Conservation (phyloP, 768 basidiomycete genomes). For the Boletus rubropictus region DNA sequence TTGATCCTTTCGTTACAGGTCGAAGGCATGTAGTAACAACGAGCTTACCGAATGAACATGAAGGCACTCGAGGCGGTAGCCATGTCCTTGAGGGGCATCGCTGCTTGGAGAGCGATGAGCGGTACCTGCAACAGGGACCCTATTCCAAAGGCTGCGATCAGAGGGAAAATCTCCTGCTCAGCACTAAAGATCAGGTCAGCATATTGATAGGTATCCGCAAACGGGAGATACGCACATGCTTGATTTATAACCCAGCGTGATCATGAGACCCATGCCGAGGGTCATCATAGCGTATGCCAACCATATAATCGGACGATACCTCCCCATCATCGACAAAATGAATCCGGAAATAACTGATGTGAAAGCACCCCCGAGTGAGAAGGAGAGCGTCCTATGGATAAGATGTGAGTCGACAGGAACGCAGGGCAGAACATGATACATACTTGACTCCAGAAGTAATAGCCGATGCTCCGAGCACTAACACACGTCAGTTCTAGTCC, state of each 20-base stretch:
- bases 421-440: constrained; percentile 5
- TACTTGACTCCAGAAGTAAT: constrained; percentile 64
- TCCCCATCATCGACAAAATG: constrained; percentile 49
- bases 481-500: constrained; percentile 4
- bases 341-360: constrained; percentile 54
- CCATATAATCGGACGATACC: constrained; percentile 63
- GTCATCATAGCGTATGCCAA: constrained; percentile 49
- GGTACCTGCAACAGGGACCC: constrained; percentile 66
- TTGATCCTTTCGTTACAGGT: background rate
- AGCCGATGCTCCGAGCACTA: constrained; percentile 65
- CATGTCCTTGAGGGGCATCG: constrained; percentile 86
- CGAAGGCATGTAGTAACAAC: background rate
- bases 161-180: constrained; percentile 54
- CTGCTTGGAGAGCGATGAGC: constrained; percentile 71
- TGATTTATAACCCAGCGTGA: constrained; percentile 53
- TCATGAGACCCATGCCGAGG: constrained; percentile 74
- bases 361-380: constrained; percentile 54
- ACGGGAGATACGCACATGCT: constrained; percentile 18
- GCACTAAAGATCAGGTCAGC: constrained; percentile 38
- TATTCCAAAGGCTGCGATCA: constrained; percentile 60
- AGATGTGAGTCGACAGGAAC: background rate
- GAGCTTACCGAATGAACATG: constrained; percentile 56
- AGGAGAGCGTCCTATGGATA: constrained; percentile 60
- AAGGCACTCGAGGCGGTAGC: constrained; percentile 72
- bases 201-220: background rate